These are phyloP conservation scores for Closterium sp. DNA, from an alignment of 139 green algal genomes.

Conservation along the genomic window DNA sequence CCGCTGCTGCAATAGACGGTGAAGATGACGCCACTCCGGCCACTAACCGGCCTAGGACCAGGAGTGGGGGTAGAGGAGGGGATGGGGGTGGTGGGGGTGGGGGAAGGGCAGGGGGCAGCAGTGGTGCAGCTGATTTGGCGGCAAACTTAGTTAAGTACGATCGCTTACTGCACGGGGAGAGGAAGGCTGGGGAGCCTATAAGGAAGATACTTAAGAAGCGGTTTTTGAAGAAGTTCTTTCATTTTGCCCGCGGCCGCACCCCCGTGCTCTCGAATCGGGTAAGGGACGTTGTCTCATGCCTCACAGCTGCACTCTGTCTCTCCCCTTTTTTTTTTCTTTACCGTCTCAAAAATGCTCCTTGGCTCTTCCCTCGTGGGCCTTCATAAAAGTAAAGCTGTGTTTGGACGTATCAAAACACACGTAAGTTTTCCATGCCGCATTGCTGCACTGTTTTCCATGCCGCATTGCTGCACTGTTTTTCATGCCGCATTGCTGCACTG, in stretches of 20 bases:
- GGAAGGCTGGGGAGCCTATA: constrained; percentile 8
- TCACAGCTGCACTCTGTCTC: too few species aligned
- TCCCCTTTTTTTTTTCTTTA: too few species aligned
- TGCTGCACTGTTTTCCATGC: too few species aligned
- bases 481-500: too few species aligned
- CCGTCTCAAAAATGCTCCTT: too few species aligned
- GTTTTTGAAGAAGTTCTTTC: constrained; percentile 76
- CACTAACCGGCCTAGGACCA: not conserved
- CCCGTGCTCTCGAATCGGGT: constrained; percentile 49
- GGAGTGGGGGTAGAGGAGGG: not conserved
- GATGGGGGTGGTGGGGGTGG: not conserved
- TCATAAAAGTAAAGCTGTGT: too few species aligned
- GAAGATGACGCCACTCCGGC: not conserved
- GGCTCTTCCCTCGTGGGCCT: too few species aligned
- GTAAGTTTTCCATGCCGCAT: too few species aligned
- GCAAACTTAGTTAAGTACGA: constrained; percentile 68
- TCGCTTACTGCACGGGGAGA: constrained; percentile 68
- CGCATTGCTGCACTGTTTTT: too few species aligned
- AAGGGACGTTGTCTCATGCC: not conserved
- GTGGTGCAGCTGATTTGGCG: not conserved
- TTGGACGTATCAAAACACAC: too few species aligned
- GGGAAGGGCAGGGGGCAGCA: not conserved
- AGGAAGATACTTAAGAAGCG: constrained; percentile 48
- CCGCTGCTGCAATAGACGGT: not conserved
- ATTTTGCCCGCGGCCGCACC: constrained; percentile 59